Evolutionary conservation across 495 filamentous ascomycete genomes (phyloP).

Genomic region (Lasiosphaeria ovina): DNA sequence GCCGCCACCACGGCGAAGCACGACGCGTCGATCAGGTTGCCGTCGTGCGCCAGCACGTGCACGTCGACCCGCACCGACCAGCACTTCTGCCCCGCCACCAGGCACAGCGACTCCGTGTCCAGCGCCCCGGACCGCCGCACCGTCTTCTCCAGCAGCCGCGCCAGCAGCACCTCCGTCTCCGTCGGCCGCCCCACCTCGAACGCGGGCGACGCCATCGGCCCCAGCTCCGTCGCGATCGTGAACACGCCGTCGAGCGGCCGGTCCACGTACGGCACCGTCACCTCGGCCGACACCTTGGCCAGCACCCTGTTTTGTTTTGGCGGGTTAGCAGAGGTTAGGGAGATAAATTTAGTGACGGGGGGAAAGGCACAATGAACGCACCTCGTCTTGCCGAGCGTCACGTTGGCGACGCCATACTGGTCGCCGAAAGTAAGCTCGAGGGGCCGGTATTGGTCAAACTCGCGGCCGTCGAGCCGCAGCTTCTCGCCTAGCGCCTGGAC

Average conservation of each 20-base stretch:
- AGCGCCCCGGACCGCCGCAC: slow-evolving; percentile 87
- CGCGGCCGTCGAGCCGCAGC: slow-evolving; percentile 77
- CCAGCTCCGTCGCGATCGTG: slow-evolving; percentile 83
- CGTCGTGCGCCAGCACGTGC: slow-evolving; percentile 86
- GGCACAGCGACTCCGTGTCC: slow-evolving; percentile 92
- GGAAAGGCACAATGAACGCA: slow-evolving; percentile 30
- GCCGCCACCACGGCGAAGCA: slow-evolving; percentile 86
- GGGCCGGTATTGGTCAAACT: slow-evolving; percentile 71
- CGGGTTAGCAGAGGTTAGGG: slow-evolving; percentile 4
- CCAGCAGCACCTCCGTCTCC: slow-evolving; percentile 77
- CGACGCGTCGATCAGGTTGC: slow-evolving; percentile 78
- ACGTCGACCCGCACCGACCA: slow-evolving; percentile 88
- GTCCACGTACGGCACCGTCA: slow-evolving; percentile 78
- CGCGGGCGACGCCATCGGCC: slow-evolving; percentile 86
- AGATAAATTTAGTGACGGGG: slow-evolving; percentile 5
- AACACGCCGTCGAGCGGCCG: slow-evolving; percentile 94
- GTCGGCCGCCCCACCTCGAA: slow-evolving; percentile 84
- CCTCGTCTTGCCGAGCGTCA: slow-evolving; percentile 88
- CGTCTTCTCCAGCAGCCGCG: slow-evolving; percentile 85
- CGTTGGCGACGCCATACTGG: slow-evolving; percentile 87
- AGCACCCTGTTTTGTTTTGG: slow-evolving; percentile 58
- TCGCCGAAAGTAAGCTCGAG: slow-evolving; percentile 80
- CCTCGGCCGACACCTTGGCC: slow-evolving; percentile 81
- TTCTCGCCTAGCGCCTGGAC: slow-evolving; percentile 71
- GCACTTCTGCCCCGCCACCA: slow-evolving; percentile 83